phyloP scores from a whole-genome alignment of 2,329 filamentous ascomycete species.

The Phaeomoniella chlamydospora region DNA sequence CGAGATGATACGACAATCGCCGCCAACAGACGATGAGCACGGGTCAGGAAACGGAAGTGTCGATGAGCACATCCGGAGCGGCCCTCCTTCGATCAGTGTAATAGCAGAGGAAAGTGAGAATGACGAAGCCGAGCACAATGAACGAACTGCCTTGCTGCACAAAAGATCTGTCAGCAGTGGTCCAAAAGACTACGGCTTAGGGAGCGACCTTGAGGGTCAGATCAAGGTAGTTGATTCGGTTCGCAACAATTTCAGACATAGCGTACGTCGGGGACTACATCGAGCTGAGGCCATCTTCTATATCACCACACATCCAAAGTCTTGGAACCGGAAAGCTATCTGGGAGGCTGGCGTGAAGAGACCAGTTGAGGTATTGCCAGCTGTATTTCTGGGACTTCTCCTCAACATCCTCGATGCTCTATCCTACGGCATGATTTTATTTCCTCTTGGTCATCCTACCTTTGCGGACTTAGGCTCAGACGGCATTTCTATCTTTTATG shows the following conservation, averaged over 20 bases:
- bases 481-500: slow-evolving; percentile 96
- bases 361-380: slow-evolving; percentile 60
- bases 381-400: slow-evolving; percentile 75
- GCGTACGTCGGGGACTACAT: neutral
- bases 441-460: slow-evolving; percentile 74
- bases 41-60: slow-evolving; percentile 8
- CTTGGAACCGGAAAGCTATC: slow-evolving; percentile 55
- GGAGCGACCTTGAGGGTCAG: slow-evolving; percentile 15
- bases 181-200: slow-evolving; percentile 4
- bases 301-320: slow-evolving; percentile 43
- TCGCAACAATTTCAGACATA: no score
- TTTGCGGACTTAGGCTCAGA: slow-evolving; percentile 80
- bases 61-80: neutral
- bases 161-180: slow-evolving; percentile 7
- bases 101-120: neutral
- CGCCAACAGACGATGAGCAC: slow-evolving; percentile 13
- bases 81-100: slow-evolving; percentile 2
- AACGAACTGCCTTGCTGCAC: slow-evolving; percentile 9
- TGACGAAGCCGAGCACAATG: slow-evolving; percentile 12
- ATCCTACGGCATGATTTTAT: slow-evolving; percentile 94
- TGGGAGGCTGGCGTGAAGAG: slow-evolving; percentile 50
- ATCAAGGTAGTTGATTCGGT: slow-evolving; percentile 1
- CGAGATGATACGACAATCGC: slow-evolving; percentile 32
- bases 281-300: slow-evolving; percentile 3
- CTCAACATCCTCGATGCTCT: slow-evolving; percentile 89